Evolutionary conservation across 768 basidiomycete species (phyloP), one percentile per base, ranked within the genome.

Genomic region (Punctularia strigosozonata): DNA sequence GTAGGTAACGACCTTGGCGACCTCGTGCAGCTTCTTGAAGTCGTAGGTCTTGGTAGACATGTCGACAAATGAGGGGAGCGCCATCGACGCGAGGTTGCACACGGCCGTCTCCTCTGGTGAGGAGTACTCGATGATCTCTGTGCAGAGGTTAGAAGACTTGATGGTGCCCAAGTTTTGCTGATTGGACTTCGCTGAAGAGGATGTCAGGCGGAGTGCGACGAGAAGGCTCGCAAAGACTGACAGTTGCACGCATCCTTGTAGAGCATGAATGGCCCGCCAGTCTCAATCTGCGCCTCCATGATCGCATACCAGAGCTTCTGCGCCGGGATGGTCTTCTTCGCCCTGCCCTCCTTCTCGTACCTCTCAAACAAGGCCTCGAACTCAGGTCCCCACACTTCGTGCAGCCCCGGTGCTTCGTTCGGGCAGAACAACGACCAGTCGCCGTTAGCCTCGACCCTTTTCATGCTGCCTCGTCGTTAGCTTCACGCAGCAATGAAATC

Each of bases 251-350:
- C 74, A 54, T 98, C 94, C 66, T 99, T 99, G 73, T 98, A 99
- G 19, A 88, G 68, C 88, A 98, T 97, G 68, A 97, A 99, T 0
- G 95, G 95, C n/a, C 82, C 83, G 36, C 95, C 95, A 1, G 95
- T 99, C 65, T 99, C 94, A 48, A 94, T 90, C 61, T 99, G 94
- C 12, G 91, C 79, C 53, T 97, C 94, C 28, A 98, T 66, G 48
- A 98, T 79, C 23, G 91, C 90, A 57, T 94, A 95, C 94, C 95
- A 99, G 26, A 99, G 74, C 63, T 97, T 97, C 60, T 97, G 94
- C 2, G 94, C 94, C 33, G 88, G 78, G 47, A 99, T 64, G n/a
- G 74, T 71, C 66, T 82, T 84, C 50, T 80, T 77, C 3, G 81
- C 81, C 19, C 86, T 78, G 15, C 90, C 91, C 56, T 91, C 91